A percentile compares a stretch with the other conserved stretches of the same genome.
Conservation (phyloP, 768 basidiomycete species). For the Rhodotorula graminis region DNA sequence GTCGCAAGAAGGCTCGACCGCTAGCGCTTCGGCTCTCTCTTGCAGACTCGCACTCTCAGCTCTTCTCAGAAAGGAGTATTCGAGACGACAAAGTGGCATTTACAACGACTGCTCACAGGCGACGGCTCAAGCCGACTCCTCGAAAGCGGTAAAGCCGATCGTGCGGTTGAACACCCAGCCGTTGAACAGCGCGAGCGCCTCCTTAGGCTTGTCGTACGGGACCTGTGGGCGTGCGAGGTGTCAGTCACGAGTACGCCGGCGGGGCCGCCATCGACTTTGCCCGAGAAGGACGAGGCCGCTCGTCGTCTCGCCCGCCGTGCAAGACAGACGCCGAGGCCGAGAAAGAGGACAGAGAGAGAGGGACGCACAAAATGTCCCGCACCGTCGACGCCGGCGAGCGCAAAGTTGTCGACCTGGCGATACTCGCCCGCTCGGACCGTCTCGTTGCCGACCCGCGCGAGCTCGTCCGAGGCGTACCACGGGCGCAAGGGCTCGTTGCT, state of each 20-base stretch:
- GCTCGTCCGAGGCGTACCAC: constrained; percentile 24
- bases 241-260: neutral
- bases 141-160: constrained; percentile 1
- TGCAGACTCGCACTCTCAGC: no score
- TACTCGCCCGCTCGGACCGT: constrained; percentile 33
- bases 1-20: no score
- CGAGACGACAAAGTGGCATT: no score
- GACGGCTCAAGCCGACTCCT: no score
- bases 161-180: constrained; percentile 16
- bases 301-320: no score
- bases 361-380: constrained; percentile 35
- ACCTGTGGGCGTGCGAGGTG: neutral
- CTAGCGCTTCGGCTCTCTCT: no score
- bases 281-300: no score
- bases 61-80: no score
- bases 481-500: constrained; percentile 9
- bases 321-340: no score
- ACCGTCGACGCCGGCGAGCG: constrained; percentile 41
- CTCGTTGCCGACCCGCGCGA: neutral
- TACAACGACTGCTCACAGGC: no score
- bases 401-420: constrained; percentile 32
- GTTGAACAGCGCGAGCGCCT: constrained; percentile 38
- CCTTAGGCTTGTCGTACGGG: constrained; percentile 39
- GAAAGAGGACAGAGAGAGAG: neutral
- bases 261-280: no score